Evolutionary conservation across 371 early-diverging fungal genomes (phyloP).

Genomic region (Mortierella sp.): DNA sequence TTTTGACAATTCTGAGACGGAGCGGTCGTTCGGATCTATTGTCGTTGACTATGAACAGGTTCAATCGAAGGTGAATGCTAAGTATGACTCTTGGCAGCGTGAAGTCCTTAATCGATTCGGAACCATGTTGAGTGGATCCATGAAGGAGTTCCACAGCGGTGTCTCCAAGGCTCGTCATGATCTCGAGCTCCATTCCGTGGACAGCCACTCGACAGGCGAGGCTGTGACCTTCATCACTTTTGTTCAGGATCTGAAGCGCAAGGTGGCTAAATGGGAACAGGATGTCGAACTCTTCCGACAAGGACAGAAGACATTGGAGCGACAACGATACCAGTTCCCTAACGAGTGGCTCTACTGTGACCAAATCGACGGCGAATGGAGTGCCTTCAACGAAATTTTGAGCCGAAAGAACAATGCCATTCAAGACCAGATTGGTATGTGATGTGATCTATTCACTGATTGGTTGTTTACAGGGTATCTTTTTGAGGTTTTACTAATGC

Average conservation of each 20-base stretch:
- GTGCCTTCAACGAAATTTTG: constrained; percentile 94
- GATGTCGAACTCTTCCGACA: constrained; percentile 90
- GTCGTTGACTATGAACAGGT: constrained; percentile 97
- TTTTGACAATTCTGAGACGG: constrained; percentile 95
- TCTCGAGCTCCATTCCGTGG: constrained; percentile 91
- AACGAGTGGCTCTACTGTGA: constrained; percentile 96
- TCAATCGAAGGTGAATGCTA: constrained; percentile 96
- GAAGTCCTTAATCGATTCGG: constrained; percentile 96
- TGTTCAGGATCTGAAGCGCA: constrained; percentile 93
- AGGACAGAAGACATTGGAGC: constrained; percentile 94
- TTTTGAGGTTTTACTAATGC: background rate
- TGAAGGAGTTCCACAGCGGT: constrained; percentile 83
- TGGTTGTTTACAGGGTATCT: background rate
- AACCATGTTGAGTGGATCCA: constrained; percentile 80
- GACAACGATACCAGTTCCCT: constrained; percentile 94
- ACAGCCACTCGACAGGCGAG: constrained; percentile 88
- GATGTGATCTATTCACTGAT: background rate
- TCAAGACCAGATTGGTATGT: constrained; percentile 87
- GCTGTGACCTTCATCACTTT: constrained; percentile 96
- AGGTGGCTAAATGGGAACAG: constrained; percentile 83
- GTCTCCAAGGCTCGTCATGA: constrained; percentile 87
- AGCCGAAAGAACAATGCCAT: constrained; percentile 91
- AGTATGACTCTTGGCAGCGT: constrained; percentile 98
- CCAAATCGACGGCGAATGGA: constrained; percentile 97
- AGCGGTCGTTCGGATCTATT: constrained; percentile 87